phyloP scores from a whole-genome alignment of 2,329 filamentous ascomycete genomes.

The Apiospora phragmitis region DNA sequence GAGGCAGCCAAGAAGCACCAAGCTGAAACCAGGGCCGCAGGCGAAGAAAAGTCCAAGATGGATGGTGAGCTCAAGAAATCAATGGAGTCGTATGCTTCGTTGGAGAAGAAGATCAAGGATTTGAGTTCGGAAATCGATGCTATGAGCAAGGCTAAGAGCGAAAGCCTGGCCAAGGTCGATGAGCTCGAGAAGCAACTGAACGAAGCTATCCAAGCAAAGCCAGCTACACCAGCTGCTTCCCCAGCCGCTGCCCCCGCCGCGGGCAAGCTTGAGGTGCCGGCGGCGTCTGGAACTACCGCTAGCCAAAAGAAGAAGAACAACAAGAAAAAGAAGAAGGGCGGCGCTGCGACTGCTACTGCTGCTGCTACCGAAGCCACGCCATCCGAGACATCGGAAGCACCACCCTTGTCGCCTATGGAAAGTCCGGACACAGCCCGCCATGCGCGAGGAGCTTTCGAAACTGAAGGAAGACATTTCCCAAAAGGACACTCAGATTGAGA shows the following conservation, averaged over 20 bases:
- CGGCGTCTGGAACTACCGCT: constrained; percentile 26
- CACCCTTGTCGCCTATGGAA: constrained; percentile 31
- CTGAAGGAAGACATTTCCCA: constrained; percentile 56
- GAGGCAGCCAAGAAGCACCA: constrained; percentile 25
- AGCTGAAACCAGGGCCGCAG: constrained; percentile 28
- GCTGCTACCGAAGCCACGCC: constrained; percentile 31
- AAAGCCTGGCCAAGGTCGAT: constrained; percentile 41
- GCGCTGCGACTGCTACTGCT: constrained; percentile 38
- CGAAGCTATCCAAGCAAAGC: constrained; percentile 17
- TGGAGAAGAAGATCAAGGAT: constrained; percentile 33
- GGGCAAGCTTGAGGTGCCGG: constrained; percentile 26
- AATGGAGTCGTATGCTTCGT: constrained; percentile 30
- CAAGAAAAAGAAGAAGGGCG: constrained; percentile 86
- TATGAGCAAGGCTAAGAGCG: constrained; percentile 38
- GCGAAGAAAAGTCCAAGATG: constrained; percentile 23
- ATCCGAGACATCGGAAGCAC: constrained; percentile 38
- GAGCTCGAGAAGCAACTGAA: constrained; percentile 41
- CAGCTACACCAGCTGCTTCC: constrained; percentile 18
- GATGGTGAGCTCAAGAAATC: constrained; percentile 40
- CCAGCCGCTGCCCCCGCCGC: constrained; percentile 14
- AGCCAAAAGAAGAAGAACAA: constrained; percentile 68
- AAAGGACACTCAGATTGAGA: constrained; percentile 73
- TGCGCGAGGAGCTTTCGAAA: constrained; percentile 50
- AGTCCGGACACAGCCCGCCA: constrained; percentile 34
- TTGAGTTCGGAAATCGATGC: constrained; percentile 45